phyloP scores from a whole-genome alignment of 352 stramenopile genomes.

The Globisporangium ultimum region DNA sequence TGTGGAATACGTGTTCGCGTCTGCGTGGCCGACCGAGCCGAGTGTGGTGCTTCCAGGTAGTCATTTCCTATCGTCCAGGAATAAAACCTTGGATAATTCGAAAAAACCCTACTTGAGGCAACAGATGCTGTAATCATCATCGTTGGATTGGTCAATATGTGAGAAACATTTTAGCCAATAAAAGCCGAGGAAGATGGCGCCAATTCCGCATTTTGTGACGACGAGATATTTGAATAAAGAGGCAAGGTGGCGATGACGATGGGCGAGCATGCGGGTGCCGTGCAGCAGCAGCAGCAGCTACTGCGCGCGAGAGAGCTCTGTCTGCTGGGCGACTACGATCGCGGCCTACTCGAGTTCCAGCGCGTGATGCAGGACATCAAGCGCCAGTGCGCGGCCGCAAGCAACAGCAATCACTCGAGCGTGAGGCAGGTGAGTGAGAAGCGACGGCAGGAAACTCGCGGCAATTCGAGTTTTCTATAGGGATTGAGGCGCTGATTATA shows the following conservation, averaged over 20 bases:
- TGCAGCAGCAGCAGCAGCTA: conserved; percentile 22
- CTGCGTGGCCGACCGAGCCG: background rate
- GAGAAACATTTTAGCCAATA: conserved; percentile 1
- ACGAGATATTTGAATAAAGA: background rate
- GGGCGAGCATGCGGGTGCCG: background rate
- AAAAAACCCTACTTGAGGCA: background rate
- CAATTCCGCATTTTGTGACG: conserved; percentile 3
- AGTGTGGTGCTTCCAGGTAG: background rate
- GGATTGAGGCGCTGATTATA: background rate
- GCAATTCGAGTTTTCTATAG: too few relatives aligned
- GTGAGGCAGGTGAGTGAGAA: conserved; percentile 29
- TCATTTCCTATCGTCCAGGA: conserved; percentile 1
- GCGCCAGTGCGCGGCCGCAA: conserved; percentile 21
- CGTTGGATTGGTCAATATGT: background rate
- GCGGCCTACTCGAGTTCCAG: conserved; percentile 39
- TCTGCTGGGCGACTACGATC: conserved; percentile 59
- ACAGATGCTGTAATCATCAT: background rate
- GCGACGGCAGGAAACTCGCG: too few relatives aligned
- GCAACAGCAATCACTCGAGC: conserved; percentile 7
- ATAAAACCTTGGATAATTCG: conserved; percentile 9
- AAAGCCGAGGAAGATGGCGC: background rate
- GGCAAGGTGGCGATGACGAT: conserved; percentile 1
- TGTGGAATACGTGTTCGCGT: conserved; percentile 11
- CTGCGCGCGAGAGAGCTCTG: conserved; percentile 60
- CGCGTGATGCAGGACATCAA: conserved; percentile 30